Base-by-base conservation (phyloP, 768 basidiomycete genomes). In the Sistotremastrum suecicum region DNA sequence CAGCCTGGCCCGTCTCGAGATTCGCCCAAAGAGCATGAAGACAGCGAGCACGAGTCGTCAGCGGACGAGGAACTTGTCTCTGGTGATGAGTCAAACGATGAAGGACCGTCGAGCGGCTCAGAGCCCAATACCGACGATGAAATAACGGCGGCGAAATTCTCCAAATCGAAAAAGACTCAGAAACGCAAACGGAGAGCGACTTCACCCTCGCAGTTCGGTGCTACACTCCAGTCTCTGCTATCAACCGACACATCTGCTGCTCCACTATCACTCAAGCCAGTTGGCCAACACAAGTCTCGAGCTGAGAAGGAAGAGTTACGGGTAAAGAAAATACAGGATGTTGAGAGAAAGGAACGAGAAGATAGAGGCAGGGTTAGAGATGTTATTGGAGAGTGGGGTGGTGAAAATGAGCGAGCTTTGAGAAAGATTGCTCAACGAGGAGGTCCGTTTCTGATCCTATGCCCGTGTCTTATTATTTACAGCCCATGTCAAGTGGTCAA, bases 401-500 rank as follows among this genome's bases (percentile, higher is more conserved):
- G 74, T 8, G 83, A 85, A 61, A 95, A 55, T 92, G 87, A 55
- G 72, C 80, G 50, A 81, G 80, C 42, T 74, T 83, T 36, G 62
- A 97, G 20, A 90, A 97, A 58, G 94, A 95, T 0, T 95, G 97
- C 58, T 94, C 97, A 59, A 91, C 81, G 7, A 59, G 84, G 84
- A 63, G 84, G 84, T 84, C 3, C 29, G 29, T 43, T 34, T 31
- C 42, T 31, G 7, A 5, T 34, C 20, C 7, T 3, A 9, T 20
- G 20, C 3, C 59, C 43, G 74, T 54, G 34, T n/a, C 6, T 20
- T 42, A 36, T 39, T 49, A 10, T 49, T 43, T 32, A 37, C 34
- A 36, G 31, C 31, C 1, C 34, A 34, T 30, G n/a, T 38, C 4
- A 44, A 75, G 87, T 90, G 40, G 85, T 90, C n/a, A 78, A 83